Evolutionary conservation across 106 monocot species (phyloP).

Genomic region (Ottelia alismoides): DNA sequence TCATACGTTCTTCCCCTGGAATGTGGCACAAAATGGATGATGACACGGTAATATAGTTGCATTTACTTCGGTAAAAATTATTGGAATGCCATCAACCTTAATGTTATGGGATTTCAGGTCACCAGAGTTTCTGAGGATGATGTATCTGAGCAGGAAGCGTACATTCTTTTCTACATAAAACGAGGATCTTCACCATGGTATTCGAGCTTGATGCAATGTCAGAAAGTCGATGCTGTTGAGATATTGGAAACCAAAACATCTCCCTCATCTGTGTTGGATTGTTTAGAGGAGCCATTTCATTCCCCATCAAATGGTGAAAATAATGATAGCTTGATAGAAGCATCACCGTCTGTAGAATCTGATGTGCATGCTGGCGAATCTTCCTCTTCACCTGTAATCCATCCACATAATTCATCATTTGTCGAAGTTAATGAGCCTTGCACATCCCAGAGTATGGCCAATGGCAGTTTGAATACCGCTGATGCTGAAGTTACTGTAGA

Average conservation of each 20-base stretch:
- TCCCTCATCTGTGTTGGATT: not conserved
- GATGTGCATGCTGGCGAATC: no score
- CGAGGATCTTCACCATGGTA: not conserved
- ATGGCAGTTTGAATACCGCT: not conserved
- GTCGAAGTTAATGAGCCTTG: not conserved
- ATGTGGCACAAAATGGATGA: conserved; percentile 2
- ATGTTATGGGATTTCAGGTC: not conserved
- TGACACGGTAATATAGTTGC: not conserved
- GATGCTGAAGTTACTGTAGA: not conserved
- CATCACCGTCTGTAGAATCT: not conserved
- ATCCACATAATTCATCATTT: no score
- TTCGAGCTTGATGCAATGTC: conserved; percentile 9
- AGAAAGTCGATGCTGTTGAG: not conserved
- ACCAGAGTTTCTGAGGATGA: not conserved
- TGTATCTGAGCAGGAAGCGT: not conserved
- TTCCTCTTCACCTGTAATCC: no score
- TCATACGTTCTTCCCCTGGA: not conserved
- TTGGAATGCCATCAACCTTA: not conserved
- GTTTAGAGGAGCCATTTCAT: not conserved
- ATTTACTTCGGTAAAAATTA: not conserved
- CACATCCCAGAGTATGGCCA: not conserved
- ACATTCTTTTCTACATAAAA: not conserved
- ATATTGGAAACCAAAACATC: not conserved
- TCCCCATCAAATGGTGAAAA: not conserved
- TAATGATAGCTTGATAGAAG: not conserved